These are phyloP conservation scores for Solanum appendiculatum DNA, from an alignment of 257 asterid species.

Conservation along the genomic window DNA sequence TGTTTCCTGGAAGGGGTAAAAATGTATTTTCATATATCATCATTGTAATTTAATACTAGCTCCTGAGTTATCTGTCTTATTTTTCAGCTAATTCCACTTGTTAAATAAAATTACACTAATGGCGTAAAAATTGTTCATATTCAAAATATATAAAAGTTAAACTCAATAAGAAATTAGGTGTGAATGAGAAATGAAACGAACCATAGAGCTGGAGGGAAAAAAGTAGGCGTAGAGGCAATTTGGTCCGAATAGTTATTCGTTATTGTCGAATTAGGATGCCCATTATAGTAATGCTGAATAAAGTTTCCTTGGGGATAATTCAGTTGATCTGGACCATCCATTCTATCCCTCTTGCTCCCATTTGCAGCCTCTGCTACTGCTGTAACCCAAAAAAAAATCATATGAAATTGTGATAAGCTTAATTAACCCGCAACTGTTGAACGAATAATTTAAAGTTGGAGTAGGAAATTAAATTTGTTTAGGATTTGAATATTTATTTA, in stretches of 20 bases:
- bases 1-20: not conserved
- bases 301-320: not conserved
- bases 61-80: not conserved
- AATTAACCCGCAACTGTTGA: not conserved
- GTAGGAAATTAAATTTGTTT: not conserved
- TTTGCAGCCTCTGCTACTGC: slow-evolving; percentile 13
- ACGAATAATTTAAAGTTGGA: not conserved
- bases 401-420: not conserved
- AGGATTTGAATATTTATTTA: not conserved
- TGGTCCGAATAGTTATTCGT: not conserved
- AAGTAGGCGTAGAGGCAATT: not conserved
- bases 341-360: slow-evolving; percentile 5
- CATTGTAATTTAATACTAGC: not conserved
- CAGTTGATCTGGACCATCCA: not conserved
- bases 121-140: not conserved
- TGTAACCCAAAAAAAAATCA: not conserved
- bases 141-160: not conserved
- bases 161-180: not conserved
- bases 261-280: not conserved
- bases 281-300: not conserved
- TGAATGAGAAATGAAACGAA: not conserved
- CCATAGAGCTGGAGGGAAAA: not conserved
- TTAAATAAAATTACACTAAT: too few relatives aligned
- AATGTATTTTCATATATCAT: not conserved
- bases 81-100: not conserved